phyloP scores from a whole-genome alignment of 331 rosid genomes.

The Quercus phellos region DNA sequence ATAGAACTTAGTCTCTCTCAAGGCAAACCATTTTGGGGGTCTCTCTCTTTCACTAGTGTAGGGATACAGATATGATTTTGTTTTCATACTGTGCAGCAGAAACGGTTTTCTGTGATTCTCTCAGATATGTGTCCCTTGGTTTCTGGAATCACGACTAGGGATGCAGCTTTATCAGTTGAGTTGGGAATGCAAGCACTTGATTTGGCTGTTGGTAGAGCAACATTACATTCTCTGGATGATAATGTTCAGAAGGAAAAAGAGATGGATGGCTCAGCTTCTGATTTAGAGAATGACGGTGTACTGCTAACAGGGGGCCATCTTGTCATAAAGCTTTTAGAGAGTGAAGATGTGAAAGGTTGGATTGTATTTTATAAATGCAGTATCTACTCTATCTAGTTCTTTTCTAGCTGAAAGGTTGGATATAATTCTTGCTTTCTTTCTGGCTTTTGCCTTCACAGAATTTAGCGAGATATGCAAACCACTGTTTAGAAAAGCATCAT shows the following conservation, averaged over 20 bases:
- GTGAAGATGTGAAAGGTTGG: constrained; percentile 78
- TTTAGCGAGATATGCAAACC: constrained; percentile 66
- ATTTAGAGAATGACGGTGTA: constrained; percentile 37
- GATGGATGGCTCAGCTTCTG: constrained; percentile 11
- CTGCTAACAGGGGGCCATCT: constrained; percentile 69
- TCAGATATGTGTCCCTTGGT: constrained; percentile 87
- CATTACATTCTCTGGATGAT: constrained; percentile 23
- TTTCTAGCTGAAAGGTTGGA: not conserved
- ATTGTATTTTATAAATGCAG: not conserved
- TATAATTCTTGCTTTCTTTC: not conserved
- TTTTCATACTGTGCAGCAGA: constrained; percentile 35
- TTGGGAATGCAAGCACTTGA: constrained; percentile 76
- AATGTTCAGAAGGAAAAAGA: constrained; percentile 20
- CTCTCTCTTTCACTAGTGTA: not conserved
- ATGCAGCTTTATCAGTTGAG: constrained; percentile 73
- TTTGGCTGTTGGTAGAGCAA: constrained; percentile 62
- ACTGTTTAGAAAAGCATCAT: constrained; percentile 59
- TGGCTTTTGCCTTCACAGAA: constrained; percentile 39
- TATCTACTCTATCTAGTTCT: not conserved
- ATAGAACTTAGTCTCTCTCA: not conserved
- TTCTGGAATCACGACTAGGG: constrained; percentile 80
- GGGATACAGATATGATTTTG: constrained; percentile 2
- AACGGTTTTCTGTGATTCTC: constrained; percentile 71
- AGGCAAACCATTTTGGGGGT: not conserved
- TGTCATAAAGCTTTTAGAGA: constrained; percentile 77